Evolutionary conservation across 2,329 filamentous ascomycete genomes (phyloP).

Genomic region (Elsinoe necatrix): DNA sequence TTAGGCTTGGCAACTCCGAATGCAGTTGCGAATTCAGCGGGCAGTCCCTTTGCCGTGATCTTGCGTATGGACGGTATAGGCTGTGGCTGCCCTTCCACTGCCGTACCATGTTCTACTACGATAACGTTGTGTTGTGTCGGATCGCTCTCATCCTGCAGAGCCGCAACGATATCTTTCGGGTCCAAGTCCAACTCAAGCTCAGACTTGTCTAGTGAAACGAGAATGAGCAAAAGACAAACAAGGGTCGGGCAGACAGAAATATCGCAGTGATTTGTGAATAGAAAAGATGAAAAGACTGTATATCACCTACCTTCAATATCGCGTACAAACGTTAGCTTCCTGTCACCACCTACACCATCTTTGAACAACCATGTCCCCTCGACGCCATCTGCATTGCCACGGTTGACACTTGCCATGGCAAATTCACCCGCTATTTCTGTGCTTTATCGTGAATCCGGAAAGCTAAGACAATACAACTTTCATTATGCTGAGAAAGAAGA

Average conservation of each 20-base stretch:
- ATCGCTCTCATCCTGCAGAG: neutral
- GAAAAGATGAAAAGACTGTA: slow-evolving; percentile 18
- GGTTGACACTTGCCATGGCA: neutral
- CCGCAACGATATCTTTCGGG: neutral
- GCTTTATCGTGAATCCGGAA: too few species aligned
- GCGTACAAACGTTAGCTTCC: neutral
- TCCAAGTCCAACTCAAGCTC: slow-evolving; percentile 5
- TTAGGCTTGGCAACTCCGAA: slow-evolving; percentile 16
- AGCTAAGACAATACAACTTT: neutral
- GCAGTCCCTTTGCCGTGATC: slow-evolving; percentile 20
- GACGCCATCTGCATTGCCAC: slow-evolving; percentile 1
- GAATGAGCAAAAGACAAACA: neutral
- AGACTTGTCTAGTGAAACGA: neutral
- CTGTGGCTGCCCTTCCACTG: neutral
- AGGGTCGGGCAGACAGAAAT: slow-evolving; percentile 16
- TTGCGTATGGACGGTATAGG: neutral
- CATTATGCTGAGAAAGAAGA: slow-evolving; percentile 3
- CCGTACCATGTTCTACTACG: neutral
- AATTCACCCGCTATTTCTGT: neutral
- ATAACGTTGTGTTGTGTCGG: slow-evolving; percentile 11
- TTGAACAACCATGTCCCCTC: slow-evolving; percentile 9
- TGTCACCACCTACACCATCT: neutral
- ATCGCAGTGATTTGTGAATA: slow-evolving; percentile 15
- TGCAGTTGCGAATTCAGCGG: slow-evolving; percentile 21
- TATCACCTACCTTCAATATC: neutral